Evolutionary conservation across 2,329 filamentous ascomycete species (phyloP), one percentile per base, ranked within the genome.

Genomic region (Huntiella omanensis): DNA sequence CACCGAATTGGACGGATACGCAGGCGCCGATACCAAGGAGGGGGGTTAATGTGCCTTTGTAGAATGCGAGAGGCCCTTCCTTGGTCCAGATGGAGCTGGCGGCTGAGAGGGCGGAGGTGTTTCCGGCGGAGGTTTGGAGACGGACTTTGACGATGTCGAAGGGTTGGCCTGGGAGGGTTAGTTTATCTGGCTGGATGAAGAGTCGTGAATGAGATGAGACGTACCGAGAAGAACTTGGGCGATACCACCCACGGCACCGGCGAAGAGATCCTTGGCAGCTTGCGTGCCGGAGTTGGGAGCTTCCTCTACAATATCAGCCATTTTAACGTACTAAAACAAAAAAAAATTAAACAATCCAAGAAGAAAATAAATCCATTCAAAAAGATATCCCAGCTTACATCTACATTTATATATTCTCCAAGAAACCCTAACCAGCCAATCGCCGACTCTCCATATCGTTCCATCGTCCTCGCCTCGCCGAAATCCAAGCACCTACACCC

Each of bases 101-200:
- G 54, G 83, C 84, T 56, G 84, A 71, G 40, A 92, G 64, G 45
- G 91, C 91, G 53, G 75, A 80, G 45, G 74, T 70, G 69, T 95
- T 93, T 54, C 83, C 74, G 16, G 72, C 77, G 46, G 81, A 82
- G 12, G 91, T 98, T 63, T 98, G 91, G 42, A 98, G 73, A 47
- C 91, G 83, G 56, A 98, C 91, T 67, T 98, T 98, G 67, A 98
- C 80, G 53, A 95, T 96, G 69, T 95, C 88, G 60, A 80, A 80
- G 49, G 75, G 76, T 61, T 80, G 76, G 57, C 76, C 75, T 80
- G 56, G 13, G 33, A 37, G 13, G 32, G 16, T 11, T 12, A 22
- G 13, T 33, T 19, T 35, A 11, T 34, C 37, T n/a, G 35, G 19
- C 15, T 16, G 15, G 17, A 19, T 8, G 17, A 13, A 41, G 5